These are phyloP conservation scores for Thielaviopsis ethacetica DNA, from an alignment of 2,329 filamentous ascomycete species.

Conservation along the genomic window DNA sequence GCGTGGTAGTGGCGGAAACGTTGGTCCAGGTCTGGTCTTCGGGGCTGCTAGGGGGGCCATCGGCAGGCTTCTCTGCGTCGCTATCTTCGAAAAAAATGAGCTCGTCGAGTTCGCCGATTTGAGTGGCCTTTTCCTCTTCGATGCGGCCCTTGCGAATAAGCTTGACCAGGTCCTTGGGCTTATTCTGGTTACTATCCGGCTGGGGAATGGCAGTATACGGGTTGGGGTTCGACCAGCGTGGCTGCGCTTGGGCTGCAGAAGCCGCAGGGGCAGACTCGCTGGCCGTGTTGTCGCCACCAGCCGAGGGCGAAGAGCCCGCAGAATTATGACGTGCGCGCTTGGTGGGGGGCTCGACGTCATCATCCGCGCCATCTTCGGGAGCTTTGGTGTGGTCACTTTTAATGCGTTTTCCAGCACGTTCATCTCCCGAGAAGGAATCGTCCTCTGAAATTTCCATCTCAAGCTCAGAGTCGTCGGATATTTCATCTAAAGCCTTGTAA, in stretches of 20 bases:
- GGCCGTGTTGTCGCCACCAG: background rate
- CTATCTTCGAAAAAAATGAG: slow-evolving; percentile 76
- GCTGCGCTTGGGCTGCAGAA: slow-evolving; percentile 20
- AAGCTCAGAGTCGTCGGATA: slow-evolving; percentile 47
- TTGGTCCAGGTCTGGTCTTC: slow-evolving; percentile 9
- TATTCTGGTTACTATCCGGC: slow-evolving; percentile 39
- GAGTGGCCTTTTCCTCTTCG: slow-evolving; percentile 32
- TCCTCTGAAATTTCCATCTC: slow-evolving; percentile 47
- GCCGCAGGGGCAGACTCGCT: background rate
- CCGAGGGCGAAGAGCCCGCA: background rate
- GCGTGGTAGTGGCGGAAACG: slow-evolving; percentile 10
- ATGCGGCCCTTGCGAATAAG: slow-evolving; percentile 80
- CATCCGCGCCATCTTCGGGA: background rate
- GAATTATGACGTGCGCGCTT: slow-evolving; percentile 26
- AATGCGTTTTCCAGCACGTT: background rate
- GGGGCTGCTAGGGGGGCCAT: slow-evolving; percentile 1
- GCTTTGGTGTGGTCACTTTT: slow-evolving; percentile 1
- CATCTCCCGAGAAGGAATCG: slow-evolving; percentile 20
- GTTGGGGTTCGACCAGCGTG: slow-evolving; percentile 92
- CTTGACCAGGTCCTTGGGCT: slow-evolving; percentile 77
- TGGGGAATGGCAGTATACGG: slow-evolving; percentile 81
- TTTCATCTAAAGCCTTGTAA: slow-evolving; percentile 37
- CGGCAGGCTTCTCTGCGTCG: slow-evolving; percentile 30
- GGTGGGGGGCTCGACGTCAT: slow-evolving; percentile 22
- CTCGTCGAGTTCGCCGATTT: slow-evolving; percentile 50